A percentile compares a stretch with the other conserved stretches of the same genome.
These are phyloP conservation scores for Aurifilum marmelostoma DNA, from an alignment of 2,329 filamentous ascomycete genomes.

Conservation along the genomic window DNA sequence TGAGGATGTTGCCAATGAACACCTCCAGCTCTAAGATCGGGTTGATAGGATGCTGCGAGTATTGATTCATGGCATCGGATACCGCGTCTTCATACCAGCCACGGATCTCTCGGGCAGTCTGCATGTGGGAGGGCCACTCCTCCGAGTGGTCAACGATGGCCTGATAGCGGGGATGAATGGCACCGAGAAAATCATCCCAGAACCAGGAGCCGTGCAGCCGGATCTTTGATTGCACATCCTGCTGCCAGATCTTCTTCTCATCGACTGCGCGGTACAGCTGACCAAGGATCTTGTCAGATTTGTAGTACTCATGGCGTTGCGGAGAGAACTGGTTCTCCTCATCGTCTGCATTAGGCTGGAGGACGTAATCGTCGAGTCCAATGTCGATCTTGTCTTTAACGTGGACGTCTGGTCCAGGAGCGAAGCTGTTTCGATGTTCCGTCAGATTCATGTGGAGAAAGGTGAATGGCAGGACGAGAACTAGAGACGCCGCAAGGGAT, in stretches of 20 bases:
- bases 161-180: conserved; percentile 36
- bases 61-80: conserved; percentile 45
- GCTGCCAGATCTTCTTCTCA: conserved; percentile 66
- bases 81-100: conserved; percentile 51
- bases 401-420: conserved; percentile 48
- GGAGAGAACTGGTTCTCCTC: conserved; percentile 51
- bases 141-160: conserved; percentile 31
- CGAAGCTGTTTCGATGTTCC: conserved; percentile 41
- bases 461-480: background rate
- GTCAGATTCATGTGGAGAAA: background rate
- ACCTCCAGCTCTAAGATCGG: conserved; percentile 56
- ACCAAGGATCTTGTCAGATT: conserved; percentile 70
- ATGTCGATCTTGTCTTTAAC: conserved; percentile 51
- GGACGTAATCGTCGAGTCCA: conserved; percentile 40
- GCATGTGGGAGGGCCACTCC: conserved; percentile 39
- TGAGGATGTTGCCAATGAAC: conserved; percentile 60
- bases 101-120: conserved; percentile 47
- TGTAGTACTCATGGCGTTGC: conserved; percentile 61
- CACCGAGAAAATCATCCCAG: conserved; percentile 47
- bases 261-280: conserved; percentile 73
- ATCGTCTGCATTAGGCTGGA: conserved; percentile 39
- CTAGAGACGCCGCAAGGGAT: background rate
- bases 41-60: conserved; percentile 48
- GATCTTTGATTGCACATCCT: conserved; percentile 46
- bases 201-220: conserved; percentile 40